Evolutionary conservation across 805 yeast species (phyloP).

Genomic region (Brettanomyces sp.): DNA sequence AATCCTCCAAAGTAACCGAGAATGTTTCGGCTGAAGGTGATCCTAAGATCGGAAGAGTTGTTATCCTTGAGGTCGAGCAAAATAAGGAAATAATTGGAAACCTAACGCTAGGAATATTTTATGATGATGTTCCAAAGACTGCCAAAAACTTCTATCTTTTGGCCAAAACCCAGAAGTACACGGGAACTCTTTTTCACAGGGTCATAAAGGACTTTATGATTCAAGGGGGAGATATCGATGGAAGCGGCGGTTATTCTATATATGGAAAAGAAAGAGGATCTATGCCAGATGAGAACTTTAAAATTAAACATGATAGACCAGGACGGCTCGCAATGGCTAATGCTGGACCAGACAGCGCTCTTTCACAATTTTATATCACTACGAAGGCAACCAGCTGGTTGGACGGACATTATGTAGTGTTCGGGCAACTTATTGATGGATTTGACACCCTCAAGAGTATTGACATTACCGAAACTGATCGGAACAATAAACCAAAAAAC

Average conservation of each 20-base stretch:
- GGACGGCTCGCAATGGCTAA: slow-evolving; percentile 45
- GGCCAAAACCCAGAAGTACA: slow-evolving; percentile 42
- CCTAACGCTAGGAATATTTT: slow-evolving; percentile 54
- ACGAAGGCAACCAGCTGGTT: slow-evolving; percentile 41
- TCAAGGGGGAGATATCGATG: slow-evolving; percentile 82
- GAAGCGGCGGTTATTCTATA: slow-evolving; percentile 73
- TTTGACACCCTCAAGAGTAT: slow-evolving; percentile 51
- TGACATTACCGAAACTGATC: slow-evolving; percentile 44
- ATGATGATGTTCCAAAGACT: slow-evolving; percentile 55
- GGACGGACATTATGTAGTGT: slow-evolving; percentile 62
- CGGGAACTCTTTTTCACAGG: slow-evolving; percentile 54
- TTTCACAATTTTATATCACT: slow-evolving; percentile 65
- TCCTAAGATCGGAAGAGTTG: slow-evolving; percentile 40
- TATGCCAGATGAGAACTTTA: slow-evolving; percentile 67
- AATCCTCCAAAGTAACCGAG: too few relatives aligned
- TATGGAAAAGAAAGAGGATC: slow-evolving; percentile 46
- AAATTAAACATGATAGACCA: slow-evolving; percentile 35
- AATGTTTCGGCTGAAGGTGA: slow-evolving; percentile 21
- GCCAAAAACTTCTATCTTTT: slow-evolving; percentile 48
- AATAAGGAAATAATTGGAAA: slow-evolving; percentile 28
- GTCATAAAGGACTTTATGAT: slow-evolving; percentile 67
- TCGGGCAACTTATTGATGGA: slow-evolving; percentile 70
- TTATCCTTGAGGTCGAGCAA: slow-evolving; percentile 31
- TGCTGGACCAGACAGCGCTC: slow-evolving; percentile 46
- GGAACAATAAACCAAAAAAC: slow-evolving; percentile 31